Base-by-base conservation (phyloP, 371 early-diverging fungal genomes). In the Apophysomyces trapeziformis region DNA sequence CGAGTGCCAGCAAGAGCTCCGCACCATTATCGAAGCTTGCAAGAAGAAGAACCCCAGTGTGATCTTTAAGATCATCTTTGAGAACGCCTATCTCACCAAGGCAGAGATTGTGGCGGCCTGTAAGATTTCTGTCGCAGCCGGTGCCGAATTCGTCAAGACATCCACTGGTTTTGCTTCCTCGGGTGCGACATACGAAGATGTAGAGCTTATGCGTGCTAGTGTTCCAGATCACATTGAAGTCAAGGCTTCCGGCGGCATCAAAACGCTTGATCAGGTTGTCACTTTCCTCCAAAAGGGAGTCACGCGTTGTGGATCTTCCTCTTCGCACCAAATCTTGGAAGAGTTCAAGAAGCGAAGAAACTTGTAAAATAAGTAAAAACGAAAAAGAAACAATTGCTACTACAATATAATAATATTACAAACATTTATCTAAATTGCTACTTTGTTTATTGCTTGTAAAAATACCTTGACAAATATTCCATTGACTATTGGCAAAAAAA, bases 121-220 rank as follows among this genome's bases (percentile, higher is more conserved):
- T 66, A 68, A 74, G 65, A 65, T 83, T 7, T 64, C 81, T 0
- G 74, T 77, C 35, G 77, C 79, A 18, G 87, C 89, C 5, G 88
- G 89, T 38, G 87, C 89, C 7, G 84, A 89, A 21, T 89, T 85
- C 60, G 89, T 89, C 61, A 89, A 89, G 78, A 89, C 89, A 1
- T 87, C 87, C 7, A 88, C 89, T 13, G 89, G 89, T 3, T 89
- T 89, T 66, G 84, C 85, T 57, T 71, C 79, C 32, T 79, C 85
- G 8, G 89, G 89, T 7, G 87, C 86, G 8, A 84, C 82, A 2
- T 71, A 82, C 36, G 82, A 79, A 7, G 83, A 89, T 32, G 76
- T 88, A 37, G 68, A 75, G 63, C 70, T 88, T 39, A 89, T 89
- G 89, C 83, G 80, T 38, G 73, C 68, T 3, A 75, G 62, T 39